These are phyloP conservation scores for Mariannaea sp. DNA, from an alignment of 2,329 filamentous ascomycete genomes.

Conservation along the genomic window DNA sequence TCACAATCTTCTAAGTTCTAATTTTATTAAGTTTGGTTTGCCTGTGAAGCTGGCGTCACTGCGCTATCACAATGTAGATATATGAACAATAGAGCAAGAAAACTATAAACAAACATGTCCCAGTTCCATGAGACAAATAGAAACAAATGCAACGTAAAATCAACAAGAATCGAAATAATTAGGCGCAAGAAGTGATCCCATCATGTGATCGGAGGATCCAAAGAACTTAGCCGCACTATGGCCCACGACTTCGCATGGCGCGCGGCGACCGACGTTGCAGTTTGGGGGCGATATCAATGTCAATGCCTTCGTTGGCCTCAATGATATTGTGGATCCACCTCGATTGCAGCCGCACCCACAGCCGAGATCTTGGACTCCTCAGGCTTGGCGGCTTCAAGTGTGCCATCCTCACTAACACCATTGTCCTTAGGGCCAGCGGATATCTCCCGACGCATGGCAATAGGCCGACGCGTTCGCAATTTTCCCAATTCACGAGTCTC, in stretches of 20 bases:
- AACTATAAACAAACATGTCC: too few species aligned
- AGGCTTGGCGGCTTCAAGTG: constrained; percentile 31
- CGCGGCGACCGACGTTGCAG: constrained; percentile 51
- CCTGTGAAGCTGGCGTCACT: too few species aligned
- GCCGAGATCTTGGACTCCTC: constrained; percentile 5
- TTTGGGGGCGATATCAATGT: constrained; percentile 46
- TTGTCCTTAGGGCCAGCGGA: constrained; percentile 37
- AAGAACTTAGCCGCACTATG: constrained; percentile 31
- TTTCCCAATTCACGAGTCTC: constrained; percentile 47
- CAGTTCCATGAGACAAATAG: too few species aligned
- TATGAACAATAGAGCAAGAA: too few species aligned
- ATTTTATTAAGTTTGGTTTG: too few species aligned
- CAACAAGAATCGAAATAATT: too few species aligned
- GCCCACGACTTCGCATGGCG: constrained; percentile 42
- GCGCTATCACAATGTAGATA: too few species aligned
- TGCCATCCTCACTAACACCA: constrained; percentile 33
- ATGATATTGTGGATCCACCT: constrained; percentile 41
- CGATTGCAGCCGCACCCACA: constrained; percentile 32
- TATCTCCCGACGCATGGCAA: constrained; percentile 56
- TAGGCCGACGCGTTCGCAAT: constrained; percentile 55
- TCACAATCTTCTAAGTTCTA: too few species aligned
- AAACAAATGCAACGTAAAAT: too few species aligned
- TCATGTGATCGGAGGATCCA: constrained; percentile 15
- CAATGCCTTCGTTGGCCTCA: constrained; percentile 51
- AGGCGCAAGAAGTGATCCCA: too few species aligned